A percentile compares a stretch with the other conserved stretches of the same genome.
Evolutionary conservation across 2,329 filamentous ascomycete species (phyloP).

Genomic region (Penicillium sp.): DNA sequence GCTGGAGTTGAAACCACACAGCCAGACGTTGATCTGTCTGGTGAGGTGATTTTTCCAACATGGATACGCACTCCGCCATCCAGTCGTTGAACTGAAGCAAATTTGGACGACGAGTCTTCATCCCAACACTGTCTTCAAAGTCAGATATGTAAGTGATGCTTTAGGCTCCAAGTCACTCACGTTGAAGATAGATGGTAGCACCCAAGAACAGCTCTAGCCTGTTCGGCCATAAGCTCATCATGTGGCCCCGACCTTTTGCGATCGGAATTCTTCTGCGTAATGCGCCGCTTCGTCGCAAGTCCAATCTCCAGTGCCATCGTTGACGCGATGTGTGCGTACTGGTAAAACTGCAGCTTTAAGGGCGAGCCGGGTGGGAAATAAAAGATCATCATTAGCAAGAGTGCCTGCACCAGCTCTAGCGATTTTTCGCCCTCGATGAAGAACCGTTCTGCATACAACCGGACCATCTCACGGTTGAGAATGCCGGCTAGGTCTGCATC

Average conservation of each 20-base stretch:
- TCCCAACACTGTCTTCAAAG: constrained; percentile 28
- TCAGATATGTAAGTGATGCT: neutral
- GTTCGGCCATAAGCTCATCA: constrained; percentile 35
- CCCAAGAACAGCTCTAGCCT: constrained; percentile 33
- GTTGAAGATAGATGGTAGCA: constrained; percentile 38
- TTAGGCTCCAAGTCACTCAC: constrained; percentile 14
- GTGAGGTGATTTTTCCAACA: constrained; percentile 32
- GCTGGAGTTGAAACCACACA: constrained; percentile 37
- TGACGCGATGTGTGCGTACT: constrained; percentile 54
- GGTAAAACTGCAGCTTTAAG: constrained; percentile 51
- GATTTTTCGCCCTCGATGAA: constrained; percentile 53
- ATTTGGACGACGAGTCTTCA: constrained; percentile 39
- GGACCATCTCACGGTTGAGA: constrained; percentile 52
- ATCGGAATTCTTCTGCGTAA: constrained; percentile 21
- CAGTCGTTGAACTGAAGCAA: constrained; percentile 38
- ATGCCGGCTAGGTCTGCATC: constrained; percentile 43
- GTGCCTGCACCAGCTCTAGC: constrained; percentile 53
- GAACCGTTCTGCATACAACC: constrained; percentile 50
- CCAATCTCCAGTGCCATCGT: constrained; percentile 53
- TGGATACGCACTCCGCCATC: constrained; percentile 34
- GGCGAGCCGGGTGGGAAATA: constrained; percentile 52
- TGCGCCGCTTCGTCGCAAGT: constrained; percentile 32
- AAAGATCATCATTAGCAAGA: constrained; percentile 51
- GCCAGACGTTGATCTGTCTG: constrained; percentile 32
- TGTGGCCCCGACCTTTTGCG: constrained; percentile 15